Percentiles rank a stretch among this genome's conserved stretches.
phyloP scores from a whole-genome alignment of 2,329 filamentous ascomycete genomes.

The Diaporthe batatas region DNA sequence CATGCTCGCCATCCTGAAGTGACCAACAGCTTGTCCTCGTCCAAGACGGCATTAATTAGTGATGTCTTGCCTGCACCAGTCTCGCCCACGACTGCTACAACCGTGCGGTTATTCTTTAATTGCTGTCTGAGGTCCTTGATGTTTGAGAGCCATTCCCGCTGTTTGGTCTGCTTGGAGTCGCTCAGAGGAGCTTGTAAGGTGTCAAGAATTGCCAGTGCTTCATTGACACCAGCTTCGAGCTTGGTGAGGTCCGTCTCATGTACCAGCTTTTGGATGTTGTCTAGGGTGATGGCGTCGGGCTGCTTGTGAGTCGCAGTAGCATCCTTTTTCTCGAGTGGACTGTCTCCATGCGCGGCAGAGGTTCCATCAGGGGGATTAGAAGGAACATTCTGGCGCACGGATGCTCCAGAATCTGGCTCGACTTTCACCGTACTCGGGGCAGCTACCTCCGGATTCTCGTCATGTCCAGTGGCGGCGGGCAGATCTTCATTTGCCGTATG shows the following conservation, averaged over 20 bases:
- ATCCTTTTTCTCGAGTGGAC: not conserved
- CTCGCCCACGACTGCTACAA: slow-evolving; percentile 72
- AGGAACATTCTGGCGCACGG: not conserved
- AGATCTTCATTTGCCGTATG: not conserved
- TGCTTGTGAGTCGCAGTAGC: not conserved
- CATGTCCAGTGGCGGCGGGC: not conserved
- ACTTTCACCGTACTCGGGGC: not conserved
- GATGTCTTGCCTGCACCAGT: slow-evolving; percentile 74
- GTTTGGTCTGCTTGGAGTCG: slow-evolving; percentile 39
- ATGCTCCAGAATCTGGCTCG: not conserved
- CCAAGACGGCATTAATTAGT: slow-evolving; percentile 73
- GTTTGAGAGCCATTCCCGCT: slow-evolving; percentile 44
- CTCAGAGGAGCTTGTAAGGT: slow-evolving; percentile 35
- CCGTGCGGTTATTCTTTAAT: slow-evolving; percentile 53
- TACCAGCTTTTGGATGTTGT: not conserved
- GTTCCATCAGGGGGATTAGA: not conserved
- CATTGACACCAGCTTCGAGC: not conserved
- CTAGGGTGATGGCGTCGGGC: not conserved
- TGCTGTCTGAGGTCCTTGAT: slow-evolving; percentile 58
- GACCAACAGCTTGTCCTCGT: slow-evolving; percentile 65
- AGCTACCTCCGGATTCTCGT: not conserved
- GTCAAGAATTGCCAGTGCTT: slow-evolving; percentile 1
- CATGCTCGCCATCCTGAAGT: slow-evolving; percentile 70
- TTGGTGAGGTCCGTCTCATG: slow-evolving; percentile 23
- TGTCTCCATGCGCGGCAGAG: not conserved